Conservation (phyloP, 2,329 filamentous ascomycete genomes). For the Fusarium lateritium region DNA sequence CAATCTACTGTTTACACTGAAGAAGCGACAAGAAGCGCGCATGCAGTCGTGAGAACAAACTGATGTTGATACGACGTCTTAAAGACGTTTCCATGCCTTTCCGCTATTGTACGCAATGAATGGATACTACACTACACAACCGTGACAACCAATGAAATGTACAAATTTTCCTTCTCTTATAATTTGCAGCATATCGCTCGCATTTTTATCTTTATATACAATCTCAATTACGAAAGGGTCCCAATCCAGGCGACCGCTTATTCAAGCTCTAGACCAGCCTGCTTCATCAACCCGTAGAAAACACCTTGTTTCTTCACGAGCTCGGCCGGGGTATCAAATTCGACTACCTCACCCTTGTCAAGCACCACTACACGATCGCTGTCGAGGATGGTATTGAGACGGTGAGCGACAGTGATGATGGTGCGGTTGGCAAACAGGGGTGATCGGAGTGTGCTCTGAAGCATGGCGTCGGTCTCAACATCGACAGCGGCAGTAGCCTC, state of each 20-base stretch:
- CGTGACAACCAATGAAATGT: constrained; percentile 2
- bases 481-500: constrained; percentile 90
- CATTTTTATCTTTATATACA: constrained; percentile 24
- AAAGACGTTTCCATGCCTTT: constrained; percentile 11
- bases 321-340: constrained; percentile 89
- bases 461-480: constrained; percentile 76
- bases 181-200: constrained; percentile 1
- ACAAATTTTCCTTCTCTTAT: constrained; percentile 25
- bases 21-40: constrained; percentile 1
- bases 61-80: background rate
- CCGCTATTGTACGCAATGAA: constrained; percentile 16
- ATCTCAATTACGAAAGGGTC: constrained; percentile 20
- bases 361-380: constrained; percentile 93
- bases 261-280: constrained; percentile 80
- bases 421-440: constrained; percentile 88
- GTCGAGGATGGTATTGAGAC: constrained; percentile 96
- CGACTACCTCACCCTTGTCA: constrained; percentile 88
- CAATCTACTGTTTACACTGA: background rate
- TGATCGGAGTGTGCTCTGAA: constrained; percentile 74
- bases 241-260: constrained; percentile 29
- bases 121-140: constrained; percentile 1
- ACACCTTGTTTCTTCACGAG: constrained; percentile 81
- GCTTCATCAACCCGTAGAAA: constrained; percentile 92
- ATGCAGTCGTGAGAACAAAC: background rate
- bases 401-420: constrained; percentile 98